These are phyloP conservation scores for Elongisporangium prolatum DNA, from an alignment of 352 stramenopile species.

Conservation along the genomic window DNA sequence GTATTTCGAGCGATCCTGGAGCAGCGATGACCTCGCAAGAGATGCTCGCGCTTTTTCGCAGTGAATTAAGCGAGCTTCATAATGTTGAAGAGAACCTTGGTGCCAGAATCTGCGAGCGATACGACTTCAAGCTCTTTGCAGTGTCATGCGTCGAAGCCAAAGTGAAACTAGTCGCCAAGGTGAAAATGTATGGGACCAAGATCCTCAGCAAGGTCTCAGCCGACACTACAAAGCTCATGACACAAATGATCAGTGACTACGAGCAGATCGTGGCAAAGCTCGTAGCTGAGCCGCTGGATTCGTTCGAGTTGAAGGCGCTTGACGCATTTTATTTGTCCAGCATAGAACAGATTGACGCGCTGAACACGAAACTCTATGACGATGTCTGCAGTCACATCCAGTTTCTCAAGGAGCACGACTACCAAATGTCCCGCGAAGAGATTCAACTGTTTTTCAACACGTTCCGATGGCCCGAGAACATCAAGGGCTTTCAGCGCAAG, in stretches of 20 bases:
- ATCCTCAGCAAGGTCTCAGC: constrained; percentile 81
- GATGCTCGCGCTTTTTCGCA: constrained; percentile 34
- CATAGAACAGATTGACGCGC: constrained; percentile 56
- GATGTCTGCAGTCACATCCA: constrained; percentile 74
- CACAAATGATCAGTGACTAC: constrained; percentile 78
- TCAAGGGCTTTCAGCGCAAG: constrained; percentile 89
- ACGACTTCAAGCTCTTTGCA: constrained; percentile 86
- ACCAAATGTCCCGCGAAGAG: constrained; percentile 83
- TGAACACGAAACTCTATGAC: constrained; percentile 75
- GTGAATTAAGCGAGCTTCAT: constrained; percentile 55
- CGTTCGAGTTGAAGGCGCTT: constrained; percentile 85
- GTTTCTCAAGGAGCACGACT: constrained; percentile 89
- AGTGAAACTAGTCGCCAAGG: constrained; percentile 68
- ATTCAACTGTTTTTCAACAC: constrained; percentile 89
- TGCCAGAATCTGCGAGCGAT: constrained; percentile 73
- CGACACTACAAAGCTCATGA: constrained; percentile 88
- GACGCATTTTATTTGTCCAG: constrained; percentile 83
- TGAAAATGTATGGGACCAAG: constrained; percentile 54
- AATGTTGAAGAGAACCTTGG: constrained; percentile 39
- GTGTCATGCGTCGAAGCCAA: constrained; percentile 89
- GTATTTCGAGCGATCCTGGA: neutral
- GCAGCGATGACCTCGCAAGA: constrained; percentile 28
- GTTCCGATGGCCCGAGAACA: constrained; percentile 88
- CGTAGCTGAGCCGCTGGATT: constrained; percentile 86
- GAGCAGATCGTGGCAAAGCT: constrained; percentile 86